These are phyloP conservation scores for Drosera capensis DNA, from an alignment of 148 eudicot species.

Conservation along the genomic window DNA sequence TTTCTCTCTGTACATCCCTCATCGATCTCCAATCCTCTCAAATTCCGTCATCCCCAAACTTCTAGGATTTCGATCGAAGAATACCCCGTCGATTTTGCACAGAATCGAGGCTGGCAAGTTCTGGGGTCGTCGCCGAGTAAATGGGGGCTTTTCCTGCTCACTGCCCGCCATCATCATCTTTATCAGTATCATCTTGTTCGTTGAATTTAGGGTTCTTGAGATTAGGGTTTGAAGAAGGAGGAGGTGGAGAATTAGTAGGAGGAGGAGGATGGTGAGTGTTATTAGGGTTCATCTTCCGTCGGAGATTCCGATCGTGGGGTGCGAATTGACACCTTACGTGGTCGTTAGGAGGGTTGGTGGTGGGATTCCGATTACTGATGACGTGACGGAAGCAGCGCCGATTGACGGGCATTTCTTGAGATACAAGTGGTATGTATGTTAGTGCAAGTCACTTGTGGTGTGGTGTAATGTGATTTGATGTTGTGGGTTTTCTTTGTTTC, in stretches of 20 bases:
- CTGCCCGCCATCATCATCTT: conserved; percentile 30
- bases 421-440: conserved; percentile 82
- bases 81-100: no score
- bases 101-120: conserved; percentile 27
- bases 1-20: no score
- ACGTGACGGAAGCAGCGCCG: conserved; percentile 53
- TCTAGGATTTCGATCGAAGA: no score
- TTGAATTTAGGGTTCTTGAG: conserved; percentile 6
- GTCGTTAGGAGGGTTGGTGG: conserved; percentile 47
- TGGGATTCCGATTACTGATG: conserved; percentile 30
- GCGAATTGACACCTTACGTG: conserved; percentile 82
- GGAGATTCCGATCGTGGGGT: conserved; percentile 86
- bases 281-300: conserved; percentile 79
- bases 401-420: conserved; percentile 66
- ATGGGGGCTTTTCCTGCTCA: conserved; percentile 57
- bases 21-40: no score
- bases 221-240: conserved; percentile 2
- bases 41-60: no score
- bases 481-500: neutral
- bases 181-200: neutral
- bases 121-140: conserved; percentile 14
- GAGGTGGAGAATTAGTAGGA: conserved; percentile 3
- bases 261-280: conserved; percentile 56
- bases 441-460: conserved; percentile 1
- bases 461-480: neutral